A percentile compares a stretch with the other conserved stretches of the same genome.
Conservation (phyloP, 2,329 filamentous ascomycete species). For the Paraphaeosphaeria sporulosa region DNA sequence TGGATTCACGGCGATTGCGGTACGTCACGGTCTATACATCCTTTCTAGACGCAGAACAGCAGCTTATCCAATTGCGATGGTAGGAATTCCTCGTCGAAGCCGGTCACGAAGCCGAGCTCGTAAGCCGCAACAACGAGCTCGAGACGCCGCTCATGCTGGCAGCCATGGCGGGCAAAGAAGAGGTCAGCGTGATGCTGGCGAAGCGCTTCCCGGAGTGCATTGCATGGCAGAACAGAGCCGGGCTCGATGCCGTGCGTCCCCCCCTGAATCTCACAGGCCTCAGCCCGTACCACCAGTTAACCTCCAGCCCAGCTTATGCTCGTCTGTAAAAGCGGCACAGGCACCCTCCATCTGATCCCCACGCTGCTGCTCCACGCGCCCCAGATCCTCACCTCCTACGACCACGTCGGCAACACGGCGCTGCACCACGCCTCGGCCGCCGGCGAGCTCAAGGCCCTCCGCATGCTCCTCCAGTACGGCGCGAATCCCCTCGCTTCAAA, state of each 20-base stretch:
- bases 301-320: slow-evolving; percentile 45
- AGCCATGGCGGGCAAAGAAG: slow-evolving; percentile 71
- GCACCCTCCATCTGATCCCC: slow-evolving; percentile 54
- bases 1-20: slow-evolving; percentile 73
- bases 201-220: slow-evolving; percentile 70
- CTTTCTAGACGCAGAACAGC: neutral
- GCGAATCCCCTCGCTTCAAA: slow-evolving; percentile 78
- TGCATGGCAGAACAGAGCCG: slow-evolving; percentile 69
- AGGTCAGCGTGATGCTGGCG: slow-evolving; percentile 76
- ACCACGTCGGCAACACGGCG: slow-evolving; percentile 82
- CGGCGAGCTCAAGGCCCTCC: slow-evolving; percentile 78
- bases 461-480: slow-evolving; percentile 79
- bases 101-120: slow-evolving; percentile 76
- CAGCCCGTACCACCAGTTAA: slow-evolving; percentile 14
- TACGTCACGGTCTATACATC: slow-evolving; percentile 34
- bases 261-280: slow-evolving; percentile 7
- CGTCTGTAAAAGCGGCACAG: slow-evolving; percentile 45
- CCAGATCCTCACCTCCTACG: slow-evolving; percentile 51
- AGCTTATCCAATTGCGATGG: slow-evolving; percentile 11
- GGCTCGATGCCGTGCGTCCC: slow-evolving; percentile 70
- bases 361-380: slow-evolving; percentile 44
- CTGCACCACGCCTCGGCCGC: slow-evolving; percentile 86
- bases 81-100: slow-evolving; percentile 72
- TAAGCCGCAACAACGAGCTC: slow-evolving; percentile 79
- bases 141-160: slow-evolving; percentile 86